phyloP scores from a whole-genome alignment of 176 grass and related monocot genomes.

The Carex scoparia region DNA sequence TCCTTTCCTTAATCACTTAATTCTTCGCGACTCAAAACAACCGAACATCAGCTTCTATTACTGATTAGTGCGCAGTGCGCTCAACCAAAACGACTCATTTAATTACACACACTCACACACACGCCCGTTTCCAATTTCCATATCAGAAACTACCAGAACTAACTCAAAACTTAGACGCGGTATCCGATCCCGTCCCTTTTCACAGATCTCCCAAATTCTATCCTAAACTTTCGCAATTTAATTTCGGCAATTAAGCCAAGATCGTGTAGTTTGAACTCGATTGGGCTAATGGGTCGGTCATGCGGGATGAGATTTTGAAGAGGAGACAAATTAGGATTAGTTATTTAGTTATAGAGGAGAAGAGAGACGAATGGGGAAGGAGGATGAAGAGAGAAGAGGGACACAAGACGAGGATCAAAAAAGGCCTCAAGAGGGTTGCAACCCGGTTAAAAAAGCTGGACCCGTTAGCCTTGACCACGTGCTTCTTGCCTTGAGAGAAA shows the following conservation, averaged over 20 bases:
- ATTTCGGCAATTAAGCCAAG: background rate
- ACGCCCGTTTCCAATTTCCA: background rate
- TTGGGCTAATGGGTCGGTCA: background rate
- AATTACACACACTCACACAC: too few relatives aligned
- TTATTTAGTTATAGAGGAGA: background rate
- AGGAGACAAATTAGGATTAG: background rate
- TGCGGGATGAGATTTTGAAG: background rate
- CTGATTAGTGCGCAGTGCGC: background rate
- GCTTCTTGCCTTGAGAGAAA: constrained; percentile 64
- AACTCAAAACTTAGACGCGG: background rate
- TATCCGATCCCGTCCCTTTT: background rate
- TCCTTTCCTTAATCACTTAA: too few relatives aligned
- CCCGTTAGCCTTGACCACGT: constrained; percentile 69
- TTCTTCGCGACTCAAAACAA: too few relatives aligned
- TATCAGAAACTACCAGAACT: background rate
- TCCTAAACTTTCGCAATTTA: background rate
- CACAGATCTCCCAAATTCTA: background rate
- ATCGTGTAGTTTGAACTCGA: background rate
- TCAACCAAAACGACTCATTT: constrained; percentile 2
- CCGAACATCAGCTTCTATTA: too few relatives aligned
- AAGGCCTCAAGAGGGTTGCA: constrained; percentile 29
- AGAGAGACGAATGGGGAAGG: background rate
- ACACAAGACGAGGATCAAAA: background rate
- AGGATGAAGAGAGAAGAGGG: background rate
- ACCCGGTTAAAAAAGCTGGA: constrained; percentile 34